Evolutionary conservation across 1,139 yeast genomes (phyloP).

Genomic region (Hyphopichia pseudoburtonii): DNA sequence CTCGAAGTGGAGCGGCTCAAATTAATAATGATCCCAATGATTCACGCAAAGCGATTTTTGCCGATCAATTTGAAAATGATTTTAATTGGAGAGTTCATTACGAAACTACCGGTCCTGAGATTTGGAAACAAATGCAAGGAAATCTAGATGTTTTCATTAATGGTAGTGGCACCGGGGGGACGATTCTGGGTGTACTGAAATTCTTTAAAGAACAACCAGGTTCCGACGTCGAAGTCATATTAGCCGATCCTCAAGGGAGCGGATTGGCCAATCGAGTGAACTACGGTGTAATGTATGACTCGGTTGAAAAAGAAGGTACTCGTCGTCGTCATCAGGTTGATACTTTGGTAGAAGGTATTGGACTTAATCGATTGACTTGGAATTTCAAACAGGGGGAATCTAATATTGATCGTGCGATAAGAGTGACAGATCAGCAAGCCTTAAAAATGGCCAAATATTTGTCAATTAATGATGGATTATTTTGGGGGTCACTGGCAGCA

Average conservation of each 20-base stretch:
- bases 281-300: constrained; percentile 90
- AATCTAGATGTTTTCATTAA: constrained; percentile 74
- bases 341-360: constrained; percentile 91
- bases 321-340: constrained; percentile 96
- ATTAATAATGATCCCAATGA: constrained; percentile 45
- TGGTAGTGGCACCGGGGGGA: constrained; percentile 76
- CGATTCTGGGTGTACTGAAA: constrained; percentile 83
- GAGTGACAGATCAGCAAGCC: constrained; percentile 81
- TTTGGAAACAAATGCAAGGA: constrained; percentile 65
- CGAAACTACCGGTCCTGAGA: constrained; percentile 86
- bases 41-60: constrained; percentile 66
- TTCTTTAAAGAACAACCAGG: constrained; percentile 61
- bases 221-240: constrained; percentile 42
- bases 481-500: constrained; percentile 90
- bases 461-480: constrained; percentile 81
- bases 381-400: constrained; percentile 74
- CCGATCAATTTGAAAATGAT: constrained; percentile 94
- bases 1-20: constrained; percentile 62
- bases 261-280: constrained; percentile 85
- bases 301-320: constrained; percentile 87
- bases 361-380: constrained; percentile 80
- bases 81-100: constrained; percentile 87
- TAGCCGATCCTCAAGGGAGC: constrained; percentile 96
- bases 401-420: constrained; percentile 72
- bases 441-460: constrained; percentile 82